Conservation (phyloP, 2,329 filamentous ascomycete genomes). For the Davidsoniella neocaledoniae region DNA sequence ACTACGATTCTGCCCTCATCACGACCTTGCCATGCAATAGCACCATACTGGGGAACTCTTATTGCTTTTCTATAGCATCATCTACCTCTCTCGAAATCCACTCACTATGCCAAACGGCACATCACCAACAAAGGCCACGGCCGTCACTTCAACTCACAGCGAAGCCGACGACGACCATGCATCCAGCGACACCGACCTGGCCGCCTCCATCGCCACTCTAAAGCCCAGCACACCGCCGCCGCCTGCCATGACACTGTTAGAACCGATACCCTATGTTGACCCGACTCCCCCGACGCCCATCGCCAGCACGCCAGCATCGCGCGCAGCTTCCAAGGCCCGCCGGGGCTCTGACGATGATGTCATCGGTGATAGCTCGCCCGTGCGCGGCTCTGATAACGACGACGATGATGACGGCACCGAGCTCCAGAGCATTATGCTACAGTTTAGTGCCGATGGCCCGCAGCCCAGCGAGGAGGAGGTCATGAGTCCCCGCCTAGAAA, state of each 20-base stretch:
- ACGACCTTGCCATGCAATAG: neutral
- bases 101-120: neutral
- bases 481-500: slow-evolving; percentile 76
- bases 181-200: neutral
- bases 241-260: slow-evolving; percentile 30
- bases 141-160: neutral
- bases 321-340: slow-evolving; percentile 36
- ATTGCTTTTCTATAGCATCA: neutral
- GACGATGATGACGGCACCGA: slow-evolving; percentile 62
- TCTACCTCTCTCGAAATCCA: neutral
- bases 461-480: slow-evolving; percentile 65
- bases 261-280: slow-evolving; percentile 34
- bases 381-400: slow-evolving; percentile 46
- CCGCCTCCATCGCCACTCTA: slow-evolving; percentile 30
- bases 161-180: neutral
- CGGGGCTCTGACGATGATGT: slow-evolving; percentile 38
- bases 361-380: slow-evolving; percentile 23
- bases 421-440: slow-evolving; percentile 95
- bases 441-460: slow-evolving; percentile 63
- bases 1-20: neutral
- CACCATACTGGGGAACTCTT: neutral
- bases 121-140: neutral
- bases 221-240: slow-evolving; percentile 27
- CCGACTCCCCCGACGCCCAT: slow-evolving; percentile 41
- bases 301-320: slow-evolving; percentile 38